phyloP scores from a whole-genome alignment of 2,329 filamentous ascomycete species.

The Bretziella fagacearum region DNA sequence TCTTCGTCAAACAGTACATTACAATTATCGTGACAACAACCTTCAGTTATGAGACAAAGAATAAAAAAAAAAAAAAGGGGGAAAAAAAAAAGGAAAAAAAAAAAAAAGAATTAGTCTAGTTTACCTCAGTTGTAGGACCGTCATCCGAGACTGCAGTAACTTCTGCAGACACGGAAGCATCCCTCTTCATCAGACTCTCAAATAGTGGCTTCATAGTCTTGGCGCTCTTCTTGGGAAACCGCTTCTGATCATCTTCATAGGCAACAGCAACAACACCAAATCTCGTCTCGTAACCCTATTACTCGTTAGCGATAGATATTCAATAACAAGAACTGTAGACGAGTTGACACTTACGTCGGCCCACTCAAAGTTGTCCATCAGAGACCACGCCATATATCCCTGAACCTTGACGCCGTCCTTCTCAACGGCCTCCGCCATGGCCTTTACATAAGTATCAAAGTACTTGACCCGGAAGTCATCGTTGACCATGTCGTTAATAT shows the following conservation, averaged over 20 bases:
- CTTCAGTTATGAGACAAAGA: neutral
- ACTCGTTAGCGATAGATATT: neutral
- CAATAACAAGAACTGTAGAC: conserved; percentile 53
- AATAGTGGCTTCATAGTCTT: conserved; percentile 54
- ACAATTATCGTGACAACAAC: no score
- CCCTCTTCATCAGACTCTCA: conserved; percentile 50
- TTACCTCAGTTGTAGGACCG: neutral
- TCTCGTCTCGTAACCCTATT: conserved; percentile 53
- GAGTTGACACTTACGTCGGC: conserved; percentile 35
- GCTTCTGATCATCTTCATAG: conserved; percentile 62
- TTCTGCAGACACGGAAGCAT: neutral
- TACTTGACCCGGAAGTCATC: conserved; percentile 72
- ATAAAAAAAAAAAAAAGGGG: neutral
- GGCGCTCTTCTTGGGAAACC: conserved; percentile 72
- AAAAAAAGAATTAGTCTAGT: neutral
- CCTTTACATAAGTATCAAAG: conserved; percentile 59
- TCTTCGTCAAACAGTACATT: no score
- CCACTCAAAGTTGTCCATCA: conserved; percentile 87
- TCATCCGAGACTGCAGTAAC: neutral
- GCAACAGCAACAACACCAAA: conserved; percentile 77
- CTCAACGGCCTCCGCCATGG: conserved; percentile 54
- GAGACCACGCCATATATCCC: conserved; percentile 73
- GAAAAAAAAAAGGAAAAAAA: neutral
- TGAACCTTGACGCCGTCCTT: conserved; percentile 62
- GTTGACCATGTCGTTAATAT: conserved; percentile 52